Conservation (phyloP, 2,329 filamentous ascomycete species). For the Dendrostoma leiphaemia region DNA sequence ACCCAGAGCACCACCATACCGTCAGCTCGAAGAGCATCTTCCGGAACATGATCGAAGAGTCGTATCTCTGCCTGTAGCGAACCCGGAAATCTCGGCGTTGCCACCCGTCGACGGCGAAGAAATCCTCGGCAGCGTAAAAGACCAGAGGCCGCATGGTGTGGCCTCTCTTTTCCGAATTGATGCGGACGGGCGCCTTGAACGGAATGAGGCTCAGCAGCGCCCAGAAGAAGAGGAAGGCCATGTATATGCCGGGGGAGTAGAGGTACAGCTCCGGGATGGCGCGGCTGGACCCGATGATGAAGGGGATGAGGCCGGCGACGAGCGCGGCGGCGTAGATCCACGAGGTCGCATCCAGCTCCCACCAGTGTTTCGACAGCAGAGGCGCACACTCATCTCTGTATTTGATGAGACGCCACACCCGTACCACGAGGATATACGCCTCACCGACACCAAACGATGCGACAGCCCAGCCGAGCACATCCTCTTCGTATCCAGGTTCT, state of each 20-base stretch:
- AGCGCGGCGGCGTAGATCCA: slow-evolving; percentile 13
- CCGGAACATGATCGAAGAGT: slow-evolving; percentile 9
- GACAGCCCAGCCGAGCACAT: slow-evolving; percentile 64
- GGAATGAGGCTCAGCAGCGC: slow-evolving; percentile 8
- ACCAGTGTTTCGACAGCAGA: slow-evolving; percentile 7
- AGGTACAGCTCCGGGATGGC: slow-evolving; percentile 11
- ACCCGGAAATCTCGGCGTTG: slow-evolving; percentile 9
- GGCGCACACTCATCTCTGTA: slow-evolving; percentile 11
- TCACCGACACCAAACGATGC: slow-evolving; percentile 44
- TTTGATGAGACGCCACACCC: slow-evolving; percentile 8
- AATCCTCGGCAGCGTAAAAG: slow-evolving; percentile 15
- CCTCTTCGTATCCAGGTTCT: slow-evolving; percentile 3
- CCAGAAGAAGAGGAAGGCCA: slow-evolving; percentile 9
- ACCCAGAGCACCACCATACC: slow-evolving; percentile 13
- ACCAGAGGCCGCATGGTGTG: slow-evolving; percentile 11
- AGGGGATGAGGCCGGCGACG: slow-evolving; percentile 4
- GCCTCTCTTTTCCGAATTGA: slow-evolving; percentile 6
- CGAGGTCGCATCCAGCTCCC: slow-evolving; percentile 16
- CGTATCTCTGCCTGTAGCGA: slow-evolving; percentile 14
- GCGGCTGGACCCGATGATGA: slow-evolving; percentile 8
- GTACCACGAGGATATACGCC: slow-evolving; percentile 13
- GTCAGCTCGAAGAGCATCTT: slow-evolving; percentile 15
- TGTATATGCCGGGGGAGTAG: slow-evolving; percentile 10
- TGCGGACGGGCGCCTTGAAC: slow-evolving; percentile 8
- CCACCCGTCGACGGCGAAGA: slow-evolving; percentile 16